These are phyloP conservation scores for Xylaria sp. DNA, from an alignment of 2,329 filamentous ascomycete genomes.

Conservation along the genomic window DNA sequence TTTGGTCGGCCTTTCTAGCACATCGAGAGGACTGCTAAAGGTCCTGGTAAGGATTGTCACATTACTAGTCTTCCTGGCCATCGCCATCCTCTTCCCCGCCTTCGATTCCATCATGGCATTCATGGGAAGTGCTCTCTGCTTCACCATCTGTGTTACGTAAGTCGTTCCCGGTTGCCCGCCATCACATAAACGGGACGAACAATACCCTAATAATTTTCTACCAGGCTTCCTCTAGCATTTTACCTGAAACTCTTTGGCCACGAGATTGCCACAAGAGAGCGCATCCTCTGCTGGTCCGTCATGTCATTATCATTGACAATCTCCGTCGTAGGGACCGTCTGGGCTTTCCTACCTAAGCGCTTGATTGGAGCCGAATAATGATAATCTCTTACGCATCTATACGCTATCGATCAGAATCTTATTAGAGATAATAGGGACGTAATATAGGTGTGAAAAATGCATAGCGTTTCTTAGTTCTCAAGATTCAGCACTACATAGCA, in stretches of 20 bases:
- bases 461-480: not conserved
- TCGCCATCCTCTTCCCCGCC: conserved; percentile 76
- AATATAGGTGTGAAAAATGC: not conserved
- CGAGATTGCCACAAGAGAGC: conserved; percentile 73
- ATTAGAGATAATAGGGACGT: not conserved
- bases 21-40: conserved; percentile 68
- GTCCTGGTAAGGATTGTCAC: conserved; percentile 72
- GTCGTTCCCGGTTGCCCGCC: conserved; percentile 41
- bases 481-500: not conserved
- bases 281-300: conserved; percentile 73
- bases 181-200: not conserved
- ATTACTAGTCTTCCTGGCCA: conserved; percentile 77
- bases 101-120: conserved; percentile 94
- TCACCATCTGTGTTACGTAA: conserved; percentile 89
- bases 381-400: not conserved
- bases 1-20: conserved; percentile 65
- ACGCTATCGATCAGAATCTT: not conserved
- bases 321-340: conserved; percentile 82
- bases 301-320: conserved; percentile 76
- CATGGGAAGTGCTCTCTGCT: conserved; percentile 89
- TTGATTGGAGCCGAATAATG: conserved; percentile 65
- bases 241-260: conserved; percentile 88
- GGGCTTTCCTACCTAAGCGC: conserved; percentile 86
- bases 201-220: not conserved
- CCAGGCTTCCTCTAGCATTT: conserved; percentile 80